Conservation (phyloP, 306 rosid species). For the Fagus crenata region DNA sequence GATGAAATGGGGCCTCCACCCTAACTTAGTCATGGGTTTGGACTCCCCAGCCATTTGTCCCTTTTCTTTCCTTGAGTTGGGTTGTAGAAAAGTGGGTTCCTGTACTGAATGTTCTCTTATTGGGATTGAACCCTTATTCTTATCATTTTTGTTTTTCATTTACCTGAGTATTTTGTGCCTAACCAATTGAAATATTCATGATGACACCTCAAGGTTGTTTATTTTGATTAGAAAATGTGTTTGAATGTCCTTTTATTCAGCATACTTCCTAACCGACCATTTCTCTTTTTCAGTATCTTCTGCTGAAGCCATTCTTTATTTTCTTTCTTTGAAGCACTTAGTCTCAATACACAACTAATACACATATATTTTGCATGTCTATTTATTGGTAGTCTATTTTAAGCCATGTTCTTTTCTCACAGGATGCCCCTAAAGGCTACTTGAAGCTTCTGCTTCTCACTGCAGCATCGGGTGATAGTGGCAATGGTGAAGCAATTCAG, state of each 20-base stretch:
- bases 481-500: constrained; percentile 86
- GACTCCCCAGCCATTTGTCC: too few species aligned
- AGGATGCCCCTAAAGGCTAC: constrained; percentile 96
- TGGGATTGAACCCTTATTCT: not conserved
- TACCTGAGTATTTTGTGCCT: not conserved
- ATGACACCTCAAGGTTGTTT: not conserved
- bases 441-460: constrained; percentile 93
- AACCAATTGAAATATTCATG: too few species aligned
- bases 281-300: not conserved
- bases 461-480: constrained; percentile 85
- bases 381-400: not conserved
- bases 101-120: too few species aligned
- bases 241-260: not conserved
- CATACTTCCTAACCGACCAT: not conserved
- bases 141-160: not conserved
- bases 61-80: too few species aligned
- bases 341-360: not conserved
- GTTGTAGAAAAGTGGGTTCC: too few species aligned
- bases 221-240: not conserved
- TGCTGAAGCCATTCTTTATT: constrained; percentile 5
- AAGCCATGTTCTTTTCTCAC: constrained; percentile 19
- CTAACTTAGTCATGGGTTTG: too few species aligned
- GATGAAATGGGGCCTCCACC: too few species aligned
- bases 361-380: not conserved
- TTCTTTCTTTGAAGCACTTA: not conserved